Evolutionary conservation across 108 stramenopile genomes (phyloP), one percentile per base, ranked within the genome.

Genomic region (Skeletonema menzelii): DNA sequence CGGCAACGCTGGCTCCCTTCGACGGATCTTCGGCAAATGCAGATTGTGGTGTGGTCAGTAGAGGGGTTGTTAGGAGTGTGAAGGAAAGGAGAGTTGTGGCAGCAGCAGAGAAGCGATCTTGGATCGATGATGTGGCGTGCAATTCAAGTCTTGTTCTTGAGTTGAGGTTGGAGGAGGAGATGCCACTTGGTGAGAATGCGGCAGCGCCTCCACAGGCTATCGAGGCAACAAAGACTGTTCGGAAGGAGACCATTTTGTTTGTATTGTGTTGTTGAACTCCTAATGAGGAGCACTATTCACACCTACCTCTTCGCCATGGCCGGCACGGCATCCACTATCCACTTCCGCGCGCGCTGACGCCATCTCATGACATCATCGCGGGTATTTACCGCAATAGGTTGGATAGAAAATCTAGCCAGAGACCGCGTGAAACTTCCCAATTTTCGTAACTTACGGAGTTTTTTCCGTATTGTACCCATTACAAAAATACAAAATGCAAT

Each of bases 1-100:
- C 84, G 7, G 65, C 82, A 1, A 75, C 53, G 15, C 63, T 70
- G 30, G 89, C 91, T 37, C 93, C 93, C 20, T 75, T 40, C 10
- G 35, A 37, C 11, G 35, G 44, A 44, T 69, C 80, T 1, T 79
- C 85, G 34, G 75, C 59, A 10, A 73, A 22, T 53, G 22, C 49
- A 53, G 8, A 46, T 55, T 61, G 60, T 22, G 49, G 49, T 10
- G 49, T 53, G 40, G 40, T 42, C 10, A 53, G 22, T 4, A 53
- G 19, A 0, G 49, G 19, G 8, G 49, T 22, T 22, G 49, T 53
- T 10, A 53, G 19, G 49, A 53, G 49, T 53, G 49, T 53, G 49
- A 53, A 22, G 19, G 49, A 53, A 7, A 53, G 49, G 40, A 42
- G 40, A 42, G 40, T n/a, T 15, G 40, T 42, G 40, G 40, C 40